Evolutionary conservation across 2,329 filamentous ascomycete genomes (phyloP), one percentile per base, ranked within the genome.

Genomic region (Sarocladiaceae sp.): DNA sequence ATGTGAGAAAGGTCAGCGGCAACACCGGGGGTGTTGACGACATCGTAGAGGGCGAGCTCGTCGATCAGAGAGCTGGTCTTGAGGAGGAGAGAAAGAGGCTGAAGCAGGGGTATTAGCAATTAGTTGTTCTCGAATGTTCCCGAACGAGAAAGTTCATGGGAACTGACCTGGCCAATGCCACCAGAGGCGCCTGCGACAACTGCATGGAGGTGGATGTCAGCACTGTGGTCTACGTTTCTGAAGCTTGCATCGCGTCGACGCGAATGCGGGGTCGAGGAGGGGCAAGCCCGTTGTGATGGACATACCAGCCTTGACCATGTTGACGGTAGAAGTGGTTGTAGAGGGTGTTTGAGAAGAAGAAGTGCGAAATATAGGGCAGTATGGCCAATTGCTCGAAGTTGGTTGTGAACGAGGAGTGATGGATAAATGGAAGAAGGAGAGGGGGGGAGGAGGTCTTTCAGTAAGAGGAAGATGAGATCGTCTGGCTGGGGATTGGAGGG

Each of bases 11-110:
- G 82, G 67, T 98, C 93, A 60, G 91, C 83, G 53, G 90, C 88
- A 62, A 98, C 93, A 69, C 93, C 93, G 58, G 89, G 90, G 42
- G 89, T 94, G 80, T 97, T 96, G 69, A 97, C 91, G 55, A 98
- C 90, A 95, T 98, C 93, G 77, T 96, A 98, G 58, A 98, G 86
- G 50, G 89, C 78, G 59, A 98, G 87, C 74, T 97, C 88, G 60
- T 91, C 85, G 60, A 98, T 77, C 61, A 88, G 81, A 53, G 89
- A 85, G 62, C 77, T 87, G 55, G 85, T 81, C 81, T 98, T 98
- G 65, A 97, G 79, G 58, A 98, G 85, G 55, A 98, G 87, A 54
- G 93, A 98, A 60, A 98, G 79, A 56, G 93, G 93, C 90, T 97
- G 45, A 20, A 44, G 32, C 27, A 62, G 35, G 15, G 33, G 47